Conservation (phyloP, 2,329 filamentous ascomycete genomes). For the Paecilomyces fulvus region DNA sequence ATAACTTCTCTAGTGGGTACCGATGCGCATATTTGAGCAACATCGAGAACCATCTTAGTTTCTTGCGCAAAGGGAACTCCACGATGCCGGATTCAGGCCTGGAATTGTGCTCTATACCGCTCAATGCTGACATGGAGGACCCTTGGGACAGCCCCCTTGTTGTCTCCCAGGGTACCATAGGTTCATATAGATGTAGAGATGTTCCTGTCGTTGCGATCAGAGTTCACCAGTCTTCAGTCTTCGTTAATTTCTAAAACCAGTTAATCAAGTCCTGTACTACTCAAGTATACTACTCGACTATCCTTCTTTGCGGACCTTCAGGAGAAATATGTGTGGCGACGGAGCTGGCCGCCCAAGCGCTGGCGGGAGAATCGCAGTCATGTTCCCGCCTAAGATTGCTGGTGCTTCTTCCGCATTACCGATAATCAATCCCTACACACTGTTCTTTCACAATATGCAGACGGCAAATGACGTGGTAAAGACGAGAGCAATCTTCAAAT, state of each 20-base stretch:
- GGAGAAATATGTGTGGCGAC: slow-evolving; percentile 41
- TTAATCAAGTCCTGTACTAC: neutral
- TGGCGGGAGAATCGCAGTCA: slow-evolving; percentile 26
- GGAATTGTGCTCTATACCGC: slow-evolving; percentile 16
- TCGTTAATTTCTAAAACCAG: neutral
- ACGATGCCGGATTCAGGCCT: neutral
- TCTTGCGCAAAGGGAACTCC: neutral
- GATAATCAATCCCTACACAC: slow-evolving; percentile 17
- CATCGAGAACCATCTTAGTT: slow-evolving; percentile 8
- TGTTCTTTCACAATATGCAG: slow-evolving; percentile 20
- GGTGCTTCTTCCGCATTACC: slow-evolving; percentile 3
- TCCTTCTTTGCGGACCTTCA: neutral
- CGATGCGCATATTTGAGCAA: slow-evolving; percentile 17
- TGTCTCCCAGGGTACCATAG: neutral
- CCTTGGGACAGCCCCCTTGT: neutral
- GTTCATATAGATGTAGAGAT: neutral
- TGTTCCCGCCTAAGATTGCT: slow-evolving; percentile 14
- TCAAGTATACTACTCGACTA: too few species aligned
- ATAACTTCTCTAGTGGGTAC: neutral
- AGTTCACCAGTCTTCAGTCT: neutral
- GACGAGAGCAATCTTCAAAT: slow-evolving; percentile 19
- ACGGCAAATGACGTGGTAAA: neutral
- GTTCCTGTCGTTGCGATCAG: neutral
- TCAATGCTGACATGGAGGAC: slow-evolving; percentile 5
- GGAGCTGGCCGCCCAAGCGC: slow-evolving; percentile 40